Evolutionary conservation across 192 early-diverging fungal species (phyloP), one percentile per base, ranked within the genome.

Genomic region (Fimicolochytrium jonesii): DNA sequence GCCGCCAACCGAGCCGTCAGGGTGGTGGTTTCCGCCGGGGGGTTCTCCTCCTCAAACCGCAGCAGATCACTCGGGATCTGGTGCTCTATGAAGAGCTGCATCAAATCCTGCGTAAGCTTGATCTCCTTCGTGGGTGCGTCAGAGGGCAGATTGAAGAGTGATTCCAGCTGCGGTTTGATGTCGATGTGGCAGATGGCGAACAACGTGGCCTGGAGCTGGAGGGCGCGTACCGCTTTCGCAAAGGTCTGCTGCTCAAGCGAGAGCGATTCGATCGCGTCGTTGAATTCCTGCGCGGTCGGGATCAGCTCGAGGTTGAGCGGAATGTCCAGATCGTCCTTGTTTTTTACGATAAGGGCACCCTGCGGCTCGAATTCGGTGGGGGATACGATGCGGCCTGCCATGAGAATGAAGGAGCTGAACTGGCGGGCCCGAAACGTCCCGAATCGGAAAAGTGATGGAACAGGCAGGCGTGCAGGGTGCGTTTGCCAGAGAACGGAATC

Each of bases 161-260:
- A 9, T 55, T 72, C 70, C 35, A 72, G 33, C 29, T 72, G 70
- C 5, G 70, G 70, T 52, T 72, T 72, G 67, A 72, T 56, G 23
- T 72, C 68, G 25, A 72, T 41, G 22, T 72, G 20, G 26, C 28
- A 34, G 23, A 72, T 15, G 11, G 39, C 55, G 42, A 72, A 72
- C 2, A 72, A 25, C n/a, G 68, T 67, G 25, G 32, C 46, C 23
- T 56, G 22, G 2, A 72, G 46, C 49, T 72, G 70, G 31, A 61
- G 37, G 30, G 33, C 20, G n/a, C 70, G 61, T 9, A 72, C 43
- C 32, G 61, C n/a, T 64, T 71, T 66, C n/a, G 70, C 70, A 69
- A 70, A 72, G 6, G 13, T 2, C 46, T 71, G 68, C 35, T 69
- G 65, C 32, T 72, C 70, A 25, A 64, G 68, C 17, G 68, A 70